A percentile compares a stretch with the other conserved stretches of the same genome.
phyloP scores from a whole-genome alignment of 176 grass and related monocot species.

The Cocos nucifera region DNA sequence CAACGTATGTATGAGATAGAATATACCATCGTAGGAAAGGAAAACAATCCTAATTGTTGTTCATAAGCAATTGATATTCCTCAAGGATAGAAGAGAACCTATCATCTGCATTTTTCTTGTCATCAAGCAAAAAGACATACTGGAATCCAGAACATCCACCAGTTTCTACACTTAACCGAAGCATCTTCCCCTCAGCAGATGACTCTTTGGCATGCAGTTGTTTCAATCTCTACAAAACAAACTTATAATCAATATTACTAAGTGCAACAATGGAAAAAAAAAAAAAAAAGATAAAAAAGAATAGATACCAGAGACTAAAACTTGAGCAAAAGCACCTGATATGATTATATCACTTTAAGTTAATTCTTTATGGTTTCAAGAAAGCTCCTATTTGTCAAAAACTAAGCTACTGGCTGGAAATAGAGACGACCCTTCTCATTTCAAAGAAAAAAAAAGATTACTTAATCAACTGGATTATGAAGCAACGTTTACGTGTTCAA shows the following conservation, averaged over 20 bases:
- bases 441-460: neutral
- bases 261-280: neutral
- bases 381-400: neutral
- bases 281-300: neutral
- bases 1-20: slow-evolving; percentile 10
- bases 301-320: neutral
- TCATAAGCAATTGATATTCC: no score
- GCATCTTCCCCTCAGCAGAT: slow-evolving; percentile 57
- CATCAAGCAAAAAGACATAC: slow-evolving; percentile 73
- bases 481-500: no score
- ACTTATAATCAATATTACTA: neutral
- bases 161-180: slow-evolving; percentile 72
- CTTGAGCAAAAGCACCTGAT: neutral
- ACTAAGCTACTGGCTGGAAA: neutral
- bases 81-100: slow-evolving; percentile 18
- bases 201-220: slow-evolving; percentile 54
- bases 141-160: slow-evolving; percentile 92
- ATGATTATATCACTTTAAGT: neutral
- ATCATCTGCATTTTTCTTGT: slow-evolving; percentile 42
- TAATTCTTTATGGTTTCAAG: neutral
- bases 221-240: slow-evolving; percentile 59
- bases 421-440: neutral
- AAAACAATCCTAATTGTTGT: neutral
- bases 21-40: neutral
- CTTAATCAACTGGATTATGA: neutral